Evolutionary conservation across 2,329 filamentous ascomycete species (phyloP).

Genomic region (Penicillium sp.): DNA sequence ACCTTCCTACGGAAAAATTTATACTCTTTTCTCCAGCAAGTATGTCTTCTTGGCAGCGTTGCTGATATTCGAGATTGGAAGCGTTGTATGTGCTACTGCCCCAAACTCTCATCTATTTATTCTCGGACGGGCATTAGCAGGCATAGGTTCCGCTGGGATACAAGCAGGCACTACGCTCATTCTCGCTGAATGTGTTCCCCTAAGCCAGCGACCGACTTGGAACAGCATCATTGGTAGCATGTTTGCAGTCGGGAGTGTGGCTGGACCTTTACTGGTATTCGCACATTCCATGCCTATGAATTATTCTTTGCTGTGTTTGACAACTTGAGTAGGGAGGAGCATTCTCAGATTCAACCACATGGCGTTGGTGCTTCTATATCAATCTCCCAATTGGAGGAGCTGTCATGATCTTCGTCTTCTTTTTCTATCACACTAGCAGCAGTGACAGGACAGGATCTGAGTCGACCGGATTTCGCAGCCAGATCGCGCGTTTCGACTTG

Average conservation of each 20-base stretch:
- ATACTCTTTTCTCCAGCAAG: conserved; percentile 1
- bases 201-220: conserved; percentile 3
- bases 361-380: conserved; percentile 6
- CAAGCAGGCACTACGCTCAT: not conserved
- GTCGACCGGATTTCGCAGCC: not conserved
- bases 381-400: conserved; percentile 1
- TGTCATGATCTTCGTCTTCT: conserved; percentile 2
- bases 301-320: not conserved
- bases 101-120: not conserved
- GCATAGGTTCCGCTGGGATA: not conserved
- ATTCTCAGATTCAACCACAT: conserved; percentile 4
- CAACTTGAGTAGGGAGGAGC: conserved; percentile 1
- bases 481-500: conserved; percentile 2
- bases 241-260: conserved; percentile 4
- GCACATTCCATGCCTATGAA: not conserved
- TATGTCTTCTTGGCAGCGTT: not conserved
- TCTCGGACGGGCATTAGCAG: not conserved
- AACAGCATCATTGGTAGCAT: conserved; percentile 3
- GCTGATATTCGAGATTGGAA: conserved; percentile 2
- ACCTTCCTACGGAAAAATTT: conserved; percentile 4
- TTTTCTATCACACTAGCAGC: not conserved
- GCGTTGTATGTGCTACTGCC: not conserved
- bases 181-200: not conserved
- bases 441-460: not conserved
- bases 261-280: conserved; percentile 4